Percentiles rank a stretch among this genome's conserved stretches.
phyloP scores from a whole-genome alignment of 129 eudicot genomes.

The Mikania micrantha region DNA sequence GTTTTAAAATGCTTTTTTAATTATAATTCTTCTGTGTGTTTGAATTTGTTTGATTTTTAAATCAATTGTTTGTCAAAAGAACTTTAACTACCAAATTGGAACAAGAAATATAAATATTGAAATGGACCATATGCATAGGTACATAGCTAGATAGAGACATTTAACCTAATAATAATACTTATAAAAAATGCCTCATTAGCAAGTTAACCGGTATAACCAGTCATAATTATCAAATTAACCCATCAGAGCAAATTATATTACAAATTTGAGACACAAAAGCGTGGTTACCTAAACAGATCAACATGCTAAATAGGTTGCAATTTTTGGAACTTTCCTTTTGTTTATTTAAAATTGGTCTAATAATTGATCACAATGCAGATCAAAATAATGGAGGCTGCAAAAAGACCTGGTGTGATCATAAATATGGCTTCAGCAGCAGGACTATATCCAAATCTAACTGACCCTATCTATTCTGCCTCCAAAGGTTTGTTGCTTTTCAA shows the following conservation, averaged over 20 bases:
- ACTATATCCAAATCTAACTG: slow-evolving; percentile 63
- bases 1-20: background rate
- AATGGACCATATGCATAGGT: background rate
- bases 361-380: slow-evolving; percentile 34
- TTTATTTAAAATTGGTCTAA: background rate
- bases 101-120: background rate
- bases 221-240: background rate
- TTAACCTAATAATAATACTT: background rate
- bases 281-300: background rate
- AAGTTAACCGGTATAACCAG: background rate
- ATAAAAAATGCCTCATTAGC: background rate
- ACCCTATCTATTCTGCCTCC: slow-evolving; percentile 78
- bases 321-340: background rate
- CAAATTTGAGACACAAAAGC: background rate
- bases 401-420: slow-evolving; percentile 70
- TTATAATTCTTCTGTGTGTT: background rate
- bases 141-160: background rate
- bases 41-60: background rate
- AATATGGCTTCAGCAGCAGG: slow-evolving; percentile 88
- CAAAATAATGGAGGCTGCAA: slow-evolving; percentile 63
- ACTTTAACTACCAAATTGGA: background rate
- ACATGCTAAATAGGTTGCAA: background rate
- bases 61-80: background rate
- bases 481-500: slow-evolving; percentile 50
- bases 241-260: background rate